These are phyloP conservation scores for Fusarium sp. DNA, from an alignment of 2,329 filamentous ascomycete species.

Conservation along the genomic window DNA sequence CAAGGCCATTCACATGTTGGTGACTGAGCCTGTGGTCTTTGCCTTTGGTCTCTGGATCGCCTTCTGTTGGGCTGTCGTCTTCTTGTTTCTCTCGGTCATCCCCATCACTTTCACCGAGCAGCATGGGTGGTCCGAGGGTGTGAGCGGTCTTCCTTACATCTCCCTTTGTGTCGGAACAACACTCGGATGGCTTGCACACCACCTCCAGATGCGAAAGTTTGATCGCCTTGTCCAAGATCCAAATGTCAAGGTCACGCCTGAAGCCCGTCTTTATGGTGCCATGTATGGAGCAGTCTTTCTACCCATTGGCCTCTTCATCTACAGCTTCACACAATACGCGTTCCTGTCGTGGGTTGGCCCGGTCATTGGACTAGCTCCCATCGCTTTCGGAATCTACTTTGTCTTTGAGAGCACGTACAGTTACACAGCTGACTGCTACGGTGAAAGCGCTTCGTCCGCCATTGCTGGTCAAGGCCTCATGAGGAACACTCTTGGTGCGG, in stretches of 20 bases:
- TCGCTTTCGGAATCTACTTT: conserved; percentile 43
- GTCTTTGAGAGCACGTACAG: conserved; percentile 44
- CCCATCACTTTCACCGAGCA: conserved; percentile 42
- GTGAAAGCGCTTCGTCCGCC: conserved; percentile 40
- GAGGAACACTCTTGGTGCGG: conserved; percentile 42
- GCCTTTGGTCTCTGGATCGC: conserved; percentile 46
- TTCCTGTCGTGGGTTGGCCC: conserved; percentile 40
- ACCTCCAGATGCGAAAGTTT: conserved; percentile 43
- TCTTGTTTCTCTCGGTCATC: conserved; percentile 44
- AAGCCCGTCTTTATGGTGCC: conserved; percentile 41
- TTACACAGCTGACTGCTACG: conserved; percentile 43
- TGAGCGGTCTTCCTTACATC: conserved; percentile 40
- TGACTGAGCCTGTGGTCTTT: conserved; percentile 44
- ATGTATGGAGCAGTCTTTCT: conserved; percentile 44
- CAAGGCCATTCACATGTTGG: conserved; percentile 45
- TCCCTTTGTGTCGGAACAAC: conserved; percentile 40
- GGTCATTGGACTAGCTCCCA: conserved; percentile 37
- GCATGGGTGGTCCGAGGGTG: conserved; percentile 39
- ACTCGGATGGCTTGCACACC: conserved; percentile 41
- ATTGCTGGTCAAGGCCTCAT: conserved; percentile 42
- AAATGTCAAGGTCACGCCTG: conserved; percentile 40
- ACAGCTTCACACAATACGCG: conserved; percentile 42
- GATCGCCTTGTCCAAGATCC: conserved; percentile 37
- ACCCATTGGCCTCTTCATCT: conserved; percentile 42
- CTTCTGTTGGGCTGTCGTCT: conserved; percentile 46